Evolutionary conservation across 2,329 filamentous ascomycete species (phyloP).

Genomic region (Calonectria ilicicola): DNA sequence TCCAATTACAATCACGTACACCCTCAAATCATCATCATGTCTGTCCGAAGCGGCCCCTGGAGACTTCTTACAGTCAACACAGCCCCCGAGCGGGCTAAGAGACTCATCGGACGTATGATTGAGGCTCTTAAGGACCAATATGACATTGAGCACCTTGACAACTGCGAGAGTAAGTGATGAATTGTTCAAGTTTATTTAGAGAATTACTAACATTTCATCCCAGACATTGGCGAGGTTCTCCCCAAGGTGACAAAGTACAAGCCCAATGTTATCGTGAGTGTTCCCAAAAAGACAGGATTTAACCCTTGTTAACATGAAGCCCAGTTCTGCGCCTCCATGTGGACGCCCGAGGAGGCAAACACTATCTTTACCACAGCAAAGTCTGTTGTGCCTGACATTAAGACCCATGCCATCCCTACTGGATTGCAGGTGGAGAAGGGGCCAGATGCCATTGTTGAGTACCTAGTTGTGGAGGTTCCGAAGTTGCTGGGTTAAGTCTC

Average conservation of each 20-base stretch:
- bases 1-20: neutral
- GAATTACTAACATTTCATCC: neutral
- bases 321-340: slow-evolving; percentile 72
- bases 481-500: slow-evolving; percentile 14
- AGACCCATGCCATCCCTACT: slow-evolving; percentile 64
- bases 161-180: slow-evolving; percentile 65
- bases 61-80: slow-evolving; percentile 77
- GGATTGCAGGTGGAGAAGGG: slow-evolving; percentile 65
- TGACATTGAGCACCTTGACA: slow-evolving; percentile 71
- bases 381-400: slow-evolving; percentile 58
- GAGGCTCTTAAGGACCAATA: slow-evolving; percentile 73
- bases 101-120: slow-evolving; percentile 70
- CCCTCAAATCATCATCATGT: slow-evolving; percentile 1
- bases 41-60: slow-evolving; percentile 61
- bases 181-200: too few relatives aligned
- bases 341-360: slow-evolving; percentile 59
- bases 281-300: neutral
- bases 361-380: slow-evolving; percentile 59
- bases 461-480: slow-evolving; percentile 58
- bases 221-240: slow-evolving; percentile 67
- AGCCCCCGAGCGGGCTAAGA: slow-evolving; percentile 72
- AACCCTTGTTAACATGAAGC: neutral
- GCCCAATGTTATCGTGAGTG: slow-evolving; percentile 46
- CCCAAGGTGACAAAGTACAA: slow-evolving; percentile 57
- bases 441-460: slow-evolving; percentile 67